Evolutionary conservation across 75 land plant species (phyloP), one percentile per base, ranked within the genome.

Genomic region (Cupressus sempervirens): DNA sequence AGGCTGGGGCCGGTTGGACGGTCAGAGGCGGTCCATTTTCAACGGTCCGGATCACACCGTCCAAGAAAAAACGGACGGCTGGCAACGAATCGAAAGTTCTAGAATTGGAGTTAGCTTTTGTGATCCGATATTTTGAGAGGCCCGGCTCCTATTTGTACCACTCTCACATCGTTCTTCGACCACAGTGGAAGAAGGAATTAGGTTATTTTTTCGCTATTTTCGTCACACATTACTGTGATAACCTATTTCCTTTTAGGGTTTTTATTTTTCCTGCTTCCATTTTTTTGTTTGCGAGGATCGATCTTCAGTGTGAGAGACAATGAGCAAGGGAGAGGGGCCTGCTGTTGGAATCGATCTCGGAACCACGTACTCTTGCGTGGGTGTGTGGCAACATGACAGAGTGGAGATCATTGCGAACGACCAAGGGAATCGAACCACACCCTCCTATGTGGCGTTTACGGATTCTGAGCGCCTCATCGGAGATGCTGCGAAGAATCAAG

Each of bases 401-500:
- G 83, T 82, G 83, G 56, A 43, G 34, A 82, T 82, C 4, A 76
- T 80, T 40, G 85, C 84, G 3, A 88, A 88, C 32, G 87, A 88
- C 23, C 83, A 88, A 72, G 88, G 88, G 36, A 88, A 85, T 32
- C 74, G 87, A 34, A 88, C 88, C 35, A 88, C 87, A 5, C 88
- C 88, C 34, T 85, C 87, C 32, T 88, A 85, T 81, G 88, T 88
- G 4, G 88, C 83, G 52, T 88, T 88, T 83, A 85, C 77, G 0
- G 88, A 88, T 82, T 77, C 75, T 4, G 87, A 88, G 70, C 70
- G 88, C 0, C 83, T 82, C 83, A 46, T 82, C 35, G 83, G 83
- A 7, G 83, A 82, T 41, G 83, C 83, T 50, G 35, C 30, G 3
- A 82, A 82, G 83, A 82, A 50, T 38, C 83, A 82, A 38, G 83